Conservation (phyloP, 2,329 filamentous ascomycete genomes). For the Arthroderma sp. region DNA sequence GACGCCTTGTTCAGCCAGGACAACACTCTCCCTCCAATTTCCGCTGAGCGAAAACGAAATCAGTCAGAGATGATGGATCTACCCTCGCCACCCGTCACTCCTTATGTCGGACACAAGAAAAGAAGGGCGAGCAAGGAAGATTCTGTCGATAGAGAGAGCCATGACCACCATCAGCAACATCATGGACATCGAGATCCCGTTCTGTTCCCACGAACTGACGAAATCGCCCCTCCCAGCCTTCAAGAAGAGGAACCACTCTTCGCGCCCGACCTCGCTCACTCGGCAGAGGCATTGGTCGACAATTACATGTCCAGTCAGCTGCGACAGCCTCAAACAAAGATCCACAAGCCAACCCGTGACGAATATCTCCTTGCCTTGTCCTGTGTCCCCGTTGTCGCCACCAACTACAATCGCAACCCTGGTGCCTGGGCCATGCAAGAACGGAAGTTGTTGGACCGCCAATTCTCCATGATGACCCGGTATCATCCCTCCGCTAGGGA, state of each 20-base stretch:
- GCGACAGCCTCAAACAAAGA: slow-evolving; percentile 24
- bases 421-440: slow-evolving; percentile 31
- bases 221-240: slow-evolving; percentile 14
- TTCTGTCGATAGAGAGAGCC: slow-evolving; percentile 3
- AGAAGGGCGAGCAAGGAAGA: slow-evolving; percentile 19
- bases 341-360: slow-evolving; percentile 30
- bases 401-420: slow-evolving; percentile 33
- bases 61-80: slow-evolving; percentile 33
- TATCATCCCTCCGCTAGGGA: slow-evolving; percentile 19
- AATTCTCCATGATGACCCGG: slow-evolving; percentile 29
- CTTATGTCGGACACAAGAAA: slow-evolving; percentile 30
- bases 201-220: slow-evolving; percentile 29
- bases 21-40: slow-evolving; percentile 29
- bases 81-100: slow-evolving; percentile 34
- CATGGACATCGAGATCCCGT: slow-evolving; percentile 22
- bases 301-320: slow-evolving; percentile 24
- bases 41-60: slow-evolving; percentile 28
- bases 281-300: slow-evolving; percentile 27
- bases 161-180: slow-evolving; percentile 1
- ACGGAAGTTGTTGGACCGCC: slow-evolving; percentile 28
- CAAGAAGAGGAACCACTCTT: slow-evolving; percentile 30
- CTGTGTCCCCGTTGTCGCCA: slow-evolving; percentile 31
- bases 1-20: slow-evolving; percentile 18
- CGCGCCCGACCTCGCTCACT: slow-evolving; percentile 18
- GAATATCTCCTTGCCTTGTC: slow-evolving; percentile 32